Evolutionary conservation across 768 basidiomycete species (phyloP), one percentile per base, ranked within the genome.

Genomic region (Naematelia encephala): DNA sequence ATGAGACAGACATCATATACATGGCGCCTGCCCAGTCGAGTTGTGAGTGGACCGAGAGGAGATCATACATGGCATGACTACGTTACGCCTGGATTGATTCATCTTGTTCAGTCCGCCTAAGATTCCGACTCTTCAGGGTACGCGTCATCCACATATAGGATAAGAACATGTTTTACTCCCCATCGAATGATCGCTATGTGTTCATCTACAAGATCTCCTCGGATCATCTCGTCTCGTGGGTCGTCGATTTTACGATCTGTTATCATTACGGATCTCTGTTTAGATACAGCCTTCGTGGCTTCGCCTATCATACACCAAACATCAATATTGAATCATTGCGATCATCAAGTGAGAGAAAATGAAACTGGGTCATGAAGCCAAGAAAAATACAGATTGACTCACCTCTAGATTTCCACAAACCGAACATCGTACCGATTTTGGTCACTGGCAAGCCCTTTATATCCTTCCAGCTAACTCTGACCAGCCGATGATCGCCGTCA

Each of bases 91-190:
- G n/a, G 34, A 39, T 16, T 39, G 8, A 16, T 8, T 8, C 34
- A 39, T 8, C 34, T 39, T 22, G 4, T 54, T 16, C 34, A 16
- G 28, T n/a, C 34, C 28, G 11, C 39, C 14, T n/a, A n/a, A n/a
- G 13, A 5, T 26, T 13, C 8, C 52, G 13, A 5, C 52, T 4
- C 12, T 19, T 23, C 16, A 28, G 11, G 11, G 5, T 27, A 45
- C 10, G 29, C 27, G 11, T 63, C 57, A 5, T 65, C 66, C 1
- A 82, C 57, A 30, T 74, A 82, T 8, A 91, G 66, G 42, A 89
- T 81, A 39, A 84, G 70, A 62, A 86, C 79, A 47, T 86, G 87
- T 62, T 87, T 85, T 72, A 87, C 89, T 3, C 90, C 90, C 39
- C 85, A 84, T 16, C 87, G 83, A 19, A 92, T 61, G 57, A 92